These are phyloP conservation scores for Aspergillus haitiensis DNA, from an alignment of 495 filamentous ascomycete genomes.

Conservation along the genomic window DNA sequence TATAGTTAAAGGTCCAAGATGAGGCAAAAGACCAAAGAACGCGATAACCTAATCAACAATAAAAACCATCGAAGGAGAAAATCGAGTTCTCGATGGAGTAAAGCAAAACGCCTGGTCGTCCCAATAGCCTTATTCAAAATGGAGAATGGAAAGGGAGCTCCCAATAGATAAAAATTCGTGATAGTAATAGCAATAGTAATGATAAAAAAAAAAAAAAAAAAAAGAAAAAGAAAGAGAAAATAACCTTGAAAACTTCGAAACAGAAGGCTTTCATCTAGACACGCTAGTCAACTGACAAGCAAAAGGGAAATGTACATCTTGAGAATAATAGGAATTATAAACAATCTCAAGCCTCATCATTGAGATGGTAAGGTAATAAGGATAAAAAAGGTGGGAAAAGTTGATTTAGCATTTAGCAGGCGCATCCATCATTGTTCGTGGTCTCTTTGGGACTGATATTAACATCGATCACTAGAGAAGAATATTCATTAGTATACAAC, in stretches of 20 bases:
- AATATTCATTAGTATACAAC: conserved; percentile 21
- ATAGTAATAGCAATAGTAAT: background rate
- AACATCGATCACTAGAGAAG: conserved; percentile 80
- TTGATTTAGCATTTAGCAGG: conserved; percentile 56
- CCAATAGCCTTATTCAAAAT: conserved; percentile 6
- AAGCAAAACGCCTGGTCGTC: conserved; percentile 7
- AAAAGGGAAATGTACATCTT: conserved; percentile 45
- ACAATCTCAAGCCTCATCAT: conserved; percentile 40
- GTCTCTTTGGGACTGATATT: conserved; percentile 76
- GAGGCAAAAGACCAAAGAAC: background rate
- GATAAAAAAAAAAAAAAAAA: conserved; percentile 1
- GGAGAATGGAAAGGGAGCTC: background rate
- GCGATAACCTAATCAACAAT: conserved; percentile 5
- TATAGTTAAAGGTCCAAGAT: background rate
- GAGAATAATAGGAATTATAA: conserved; percentile 45
- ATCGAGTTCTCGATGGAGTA: conserved; percentile 4
- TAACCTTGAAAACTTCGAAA: too few relatives aligned
- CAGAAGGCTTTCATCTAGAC: conserved; percentile 26
- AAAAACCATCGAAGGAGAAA: conserved; percentile 7
- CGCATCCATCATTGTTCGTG: conserved; percentile 74
- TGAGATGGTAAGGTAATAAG: conserved; percentile 24
- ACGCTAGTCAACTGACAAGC: conserved; percentile 30
- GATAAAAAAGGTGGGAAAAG: conserved; percentile 5
- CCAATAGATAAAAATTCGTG: background rate
- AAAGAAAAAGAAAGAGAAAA: conserved; percentile 14